These are phyloP conservation scores for Botrytis hyacinthi DNA, from an alignment of 2,329 filamentous ascomycete species.

Conservation along the genomic window DNA sequence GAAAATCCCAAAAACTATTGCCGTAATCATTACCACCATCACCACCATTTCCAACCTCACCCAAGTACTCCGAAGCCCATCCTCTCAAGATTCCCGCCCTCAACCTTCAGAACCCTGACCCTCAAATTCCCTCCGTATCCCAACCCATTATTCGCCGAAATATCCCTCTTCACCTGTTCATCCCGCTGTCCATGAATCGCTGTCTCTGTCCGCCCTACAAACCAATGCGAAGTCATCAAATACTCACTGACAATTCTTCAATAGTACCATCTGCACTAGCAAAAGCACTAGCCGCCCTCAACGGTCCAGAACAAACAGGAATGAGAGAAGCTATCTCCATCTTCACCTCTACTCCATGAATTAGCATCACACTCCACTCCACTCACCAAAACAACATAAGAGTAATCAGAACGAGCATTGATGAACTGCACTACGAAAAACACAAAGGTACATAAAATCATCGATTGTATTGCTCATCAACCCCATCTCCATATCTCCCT, in stretches of 20 bases:
- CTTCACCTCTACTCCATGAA: background rate
- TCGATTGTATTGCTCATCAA: background rate
- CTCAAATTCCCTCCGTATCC: no score
- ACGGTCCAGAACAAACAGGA: background rate
- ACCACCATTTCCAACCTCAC: background rate
- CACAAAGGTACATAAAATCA: background rate
- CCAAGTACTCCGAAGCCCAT: background rate
- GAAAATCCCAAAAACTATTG: no score
- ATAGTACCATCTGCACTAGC: background rate
- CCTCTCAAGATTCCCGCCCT: background rate
- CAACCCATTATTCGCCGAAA: no score
- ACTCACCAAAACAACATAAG: background rate
- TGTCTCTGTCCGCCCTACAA: background rate
- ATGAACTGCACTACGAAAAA: background rate
- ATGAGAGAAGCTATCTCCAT: background rate
- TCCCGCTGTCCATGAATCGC: background rate
- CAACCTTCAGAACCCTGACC: no score
- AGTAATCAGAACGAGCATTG: background rate
- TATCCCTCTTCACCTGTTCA: no score
- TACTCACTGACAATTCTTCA: background rate
- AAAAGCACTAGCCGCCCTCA: background rate
- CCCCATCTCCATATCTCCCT: background rate
- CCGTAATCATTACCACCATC: no score
- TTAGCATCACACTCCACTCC: background rate
- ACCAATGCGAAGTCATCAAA: rapidly evolving